Evolutionary conservation across 495 filamentous ascomycete genomes (phyloP), one percentile per base, ranked within the genome.

Genomic region (Mytilinidion resinicola): DNA sequence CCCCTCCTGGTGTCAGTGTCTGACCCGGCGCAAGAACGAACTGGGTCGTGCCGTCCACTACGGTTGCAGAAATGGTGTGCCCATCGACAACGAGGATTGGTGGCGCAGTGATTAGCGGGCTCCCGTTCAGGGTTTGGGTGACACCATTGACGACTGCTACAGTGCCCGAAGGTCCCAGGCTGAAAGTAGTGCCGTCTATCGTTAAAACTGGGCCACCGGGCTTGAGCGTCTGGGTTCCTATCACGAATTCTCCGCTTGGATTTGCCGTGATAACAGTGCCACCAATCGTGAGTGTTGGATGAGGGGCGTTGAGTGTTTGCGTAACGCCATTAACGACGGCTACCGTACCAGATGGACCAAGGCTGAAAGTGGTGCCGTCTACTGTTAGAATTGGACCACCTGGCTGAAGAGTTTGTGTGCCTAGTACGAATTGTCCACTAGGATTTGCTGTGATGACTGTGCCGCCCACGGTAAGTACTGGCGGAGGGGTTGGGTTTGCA

Each of bases 171-270:
- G 34, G 7, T 47, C 41, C 44, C 34, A 62, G 41, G 9, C n/a
- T 30, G 19, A 58, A 50, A 0, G 56, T 61, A 20, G 41, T 50
- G 8, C 64, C 61, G 15, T 56, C 57, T 10, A 72, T 48, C 0
- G 69, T 71, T 8, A 73, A 25, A 10, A 61, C 57, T 35, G 69
- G 67, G 9, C 25, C 12, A 34, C 52, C 47, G n/a, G 52, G 51
- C 15, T 33, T 43, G 4, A 65, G 51, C 12, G 59, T 65, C 34
- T 66, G 46, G 0, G 37, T 48, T 1, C 62, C 58, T 36, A 67
- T n/a, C 14, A 65, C 38, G 37, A 62, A 67, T 46, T 59, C 57
- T 19, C 65, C 65, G 36, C 57, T 56, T 14, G 58, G 36, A 43
- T 65, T 57, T 8, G 65, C 62, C 8, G 65, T 67, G 4, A 65